Percentiles rank a stretch among this genome's conserved stretches.
Evolutionary conservation across 805 yeast genomes (phyloP).

Genomic region (Metschnikowia dekortorum): DNA sequence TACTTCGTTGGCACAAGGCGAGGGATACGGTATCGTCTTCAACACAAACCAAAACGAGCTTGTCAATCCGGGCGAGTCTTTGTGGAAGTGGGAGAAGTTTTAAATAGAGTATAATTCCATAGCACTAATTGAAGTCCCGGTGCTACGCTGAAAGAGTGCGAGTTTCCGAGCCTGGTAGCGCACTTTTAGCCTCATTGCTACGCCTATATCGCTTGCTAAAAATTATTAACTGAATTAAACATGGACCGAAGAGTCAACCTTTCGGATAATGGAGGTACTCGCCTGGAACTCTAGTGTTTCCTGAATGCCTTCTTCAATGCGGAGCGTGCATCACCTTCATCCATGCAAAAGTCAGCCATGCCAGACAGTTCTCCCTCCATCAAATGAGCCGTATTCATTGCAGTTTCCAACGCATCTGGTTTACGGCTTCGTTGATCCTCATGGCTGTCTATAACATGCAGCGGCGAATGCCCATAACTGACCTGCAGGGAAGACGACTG

Average conservation of each 20-base stretch:
- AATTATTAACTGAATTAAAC: background rate
- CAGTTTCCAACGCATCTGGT: background rate
- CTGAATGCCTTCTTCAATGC: conserved; percentile 8
- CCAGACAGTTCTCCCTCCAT: background rate
- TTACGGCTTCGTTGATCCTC: background rate
- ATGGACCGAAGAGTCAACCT: background rate
- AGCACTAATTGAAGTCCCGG: background rate
- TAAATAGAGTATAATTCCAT: conserved; percentile 4
- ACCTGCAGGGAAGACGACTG: conserved; percentile 26
- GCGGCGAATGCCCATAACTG: background rate
- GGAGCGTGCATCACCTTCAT: conserved; percentile 14
- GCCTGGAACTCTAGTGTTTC: background rate
- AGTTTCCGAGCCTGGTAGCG: no score
- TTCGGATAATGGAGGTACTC: background rate
- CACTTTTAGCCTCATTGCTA: background rate
- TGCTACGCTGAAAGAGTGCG: background rate
- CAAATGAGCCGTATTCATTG: background rate
- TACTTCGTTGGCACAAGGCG: conserved; percentile 30
- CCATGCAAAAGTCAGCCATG: conserved; percentile 6
- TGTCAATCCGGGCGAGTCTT: conserved; percentile 42
- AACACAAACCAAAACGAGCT: conserved; percentile 35
- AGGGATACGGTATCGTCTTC: conserved; percentile 34
- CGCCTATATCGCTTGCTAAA: background rate
- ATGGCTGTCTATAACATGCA: background rate
- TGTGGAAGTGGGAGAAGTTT: conserved; percentile 42